phyloP scores from a whole-genome alignment of 495 filamentous ascomycete species.

The Pyronema omphalodes region DNA sequence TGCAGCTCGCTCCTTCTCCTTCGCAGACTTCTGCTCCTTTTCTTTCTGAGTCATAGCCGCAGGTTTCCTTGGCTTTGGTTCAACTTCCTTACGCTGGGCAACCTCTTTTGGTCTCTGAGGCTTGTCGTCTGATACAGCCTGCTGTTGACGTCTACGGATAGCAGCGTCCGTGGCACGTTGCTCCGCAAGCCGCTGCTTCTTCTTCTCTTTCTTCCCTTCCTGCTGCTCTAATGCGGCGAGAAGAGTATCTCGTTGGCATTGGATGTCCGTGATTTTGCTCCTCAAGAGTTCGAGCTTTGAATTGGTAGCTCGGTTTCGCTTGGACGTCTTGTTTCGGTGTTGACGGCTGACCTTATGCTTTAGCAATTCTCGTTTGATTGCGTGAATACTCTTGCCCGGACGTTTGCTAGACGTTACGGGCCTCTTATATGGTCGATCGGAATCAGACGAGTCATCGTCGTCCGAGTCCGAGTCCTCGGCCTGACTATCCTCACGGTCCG shows the following conservation, averaged over 20 bases:
- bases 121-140: neutral
- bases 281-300: slow-evolving; percentile 8
- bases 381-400: neutral
- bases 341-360: neutral
- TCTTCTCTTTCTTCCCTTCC: slow-evolving; percentile 5
- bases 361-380: neutral
- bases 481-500: slow-evolving; percentile 13
- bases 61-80: slow-evolving; percentile 2
- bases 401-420: slow-evolving; percentile 14
- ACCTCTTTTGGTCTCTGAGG: neutral
- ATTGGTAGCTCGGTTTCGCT: slow-evolving; percentile 9
- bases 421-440: slow-evolving; percentile 13
- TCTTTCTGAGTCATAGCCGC: slow-evolving; percentile 7
- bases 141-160: too few species aligned
- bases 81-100: neutral
- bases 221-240: slow-evolving; percentile 1
- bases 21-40: slow-evolving; percentile 7
- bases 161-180: too few species aligned
- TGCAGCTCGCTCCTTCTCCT: slow-evolving; percentile 8
- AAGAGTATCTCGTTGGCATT: too few species aligned
- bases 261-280: too few species aligned
- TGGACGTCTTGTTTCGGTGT: slow-evolving; percentile 3
- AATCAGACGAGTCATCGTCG: slow-evolving; percentile 1
- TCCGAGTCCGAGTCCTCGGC: slow-evolving; percentile 15
- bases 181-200: slow-evolving; percentile 1